These are phyloP conservation scores for Podaxis sp. DNA, from an alignment of 768 basidiomycete genomes.

Conservation along the genomic window DNA sequence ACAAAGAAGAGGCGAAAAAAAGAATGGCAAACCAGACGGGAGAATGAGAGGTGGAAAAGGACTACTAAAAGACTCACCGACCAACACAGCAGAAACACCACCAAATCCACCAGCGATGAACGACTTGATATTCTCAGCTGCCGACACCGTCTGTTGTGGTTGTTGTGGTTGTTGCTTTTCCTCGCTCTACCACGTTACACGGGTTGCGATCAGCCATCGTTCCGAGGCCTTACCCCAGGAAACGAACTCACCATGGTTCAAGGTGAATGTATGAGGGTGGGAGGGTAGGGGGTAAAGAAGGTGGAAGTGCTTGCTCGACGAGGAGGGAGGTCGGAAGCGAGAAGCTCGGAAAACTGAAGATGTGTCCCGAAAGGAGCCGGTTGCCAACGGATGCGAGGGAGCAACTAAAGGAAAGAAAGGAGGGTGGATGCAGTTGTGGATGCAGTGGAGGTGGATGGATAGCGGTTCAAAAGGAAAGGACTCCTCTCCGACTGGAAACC, in stretches of 20 bases:
- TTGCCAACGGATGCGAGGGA: too few species aligned
- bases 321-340: not conserved
- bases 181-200: constrained; percentile 27
- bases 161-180: constrained; percentile 35
- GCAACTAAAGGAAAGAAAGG: too few species aligned
- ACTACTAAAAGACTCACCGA: constrained; percentile 57
- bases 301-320: not conserved
- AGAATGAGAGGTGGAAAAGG: not conserved
- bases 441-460: too few species aligned
- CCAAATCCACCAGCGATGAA: constrained; percentile 95
- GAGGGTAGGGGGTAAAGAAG: not conserved
- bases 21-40: not conserved
- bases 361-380: too few species aligned
- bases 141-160: constrained; percentile 34
- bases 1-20: not conserved
- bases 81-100: constrained; percentile 83
- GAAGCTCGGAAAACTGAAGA: not conserved
- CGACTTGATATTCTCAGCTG: constrained; percentile 62
- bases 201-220: constrained; percentile 2
- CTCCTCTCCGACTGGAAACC: too few species aligned
- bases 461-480: too few species aligned
- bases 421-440: too few species aligned
- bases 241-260: constrained; percentile 20
- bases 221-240: not conserved
- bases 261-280: not conserved